Base-by-base conservation (phyloP, 345 rosid species). In the Passiflora organensis region DNA sequence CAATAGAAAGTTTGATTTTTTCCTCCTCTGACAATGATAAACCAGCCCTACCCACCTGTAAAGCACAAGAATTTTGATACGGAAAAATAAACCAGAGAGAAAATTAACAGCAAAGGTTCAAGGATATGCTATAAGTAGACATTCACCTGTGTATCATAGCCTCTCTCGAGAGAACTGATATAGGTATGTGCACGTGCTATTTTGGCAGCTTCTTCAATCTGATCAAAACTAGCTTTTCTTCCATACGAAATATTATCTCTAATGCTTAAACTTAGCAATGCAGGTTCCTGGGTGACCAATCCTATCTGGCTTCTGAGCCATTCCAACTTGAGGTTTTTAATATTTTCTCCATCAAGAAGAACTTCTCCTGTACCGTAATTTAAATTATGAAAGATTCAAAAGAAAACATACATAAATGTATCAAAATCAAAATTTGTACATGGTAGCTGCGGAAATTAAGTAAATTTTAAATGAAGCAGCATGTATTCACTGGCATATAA, bases 251-350 rank as follows among this genome's bases (percentile, higher is more conserved):
- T 87, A 64, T 91, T 91, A 64, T 91, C 97, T 69, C 68, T 77
- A 69, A 91, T 82, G 53, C 91, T 87, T 74, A 87, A 78, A 78
- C 95, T 85, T 42, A 91, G 77, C 65, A 91, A 76, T 44, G 95
- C 99, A 66, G 99, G 99, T 62, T 84, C 99, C 83, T 94, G 99
- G 11, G 96, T 94, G 51, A 94, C 99, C 38, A 94, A 80, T 64
- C 99, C 99, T 66, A 94, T 85, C 74, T 86, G 91, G 78, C 91
- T 71, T 75, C 99, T 87, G 55, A 94, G 76, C 99, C 90, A 94
- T 71, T 85, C 96, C 59, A 94, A 56, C 65, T 78, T 85, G 58
- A 94, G 71, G 74, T 85, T 89, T 74, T 89, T 94, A 10, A 94
- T 86, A 67, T 87, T 94, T 66, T 89, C 96, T 61, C 97, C 97